A percentile compares a stretch with the other conserved stretches of the same genome.
Conservation (phyloP, 2,329 filamentous ascomycete species). For the Trichoderma atrobrunneum region DNA sequence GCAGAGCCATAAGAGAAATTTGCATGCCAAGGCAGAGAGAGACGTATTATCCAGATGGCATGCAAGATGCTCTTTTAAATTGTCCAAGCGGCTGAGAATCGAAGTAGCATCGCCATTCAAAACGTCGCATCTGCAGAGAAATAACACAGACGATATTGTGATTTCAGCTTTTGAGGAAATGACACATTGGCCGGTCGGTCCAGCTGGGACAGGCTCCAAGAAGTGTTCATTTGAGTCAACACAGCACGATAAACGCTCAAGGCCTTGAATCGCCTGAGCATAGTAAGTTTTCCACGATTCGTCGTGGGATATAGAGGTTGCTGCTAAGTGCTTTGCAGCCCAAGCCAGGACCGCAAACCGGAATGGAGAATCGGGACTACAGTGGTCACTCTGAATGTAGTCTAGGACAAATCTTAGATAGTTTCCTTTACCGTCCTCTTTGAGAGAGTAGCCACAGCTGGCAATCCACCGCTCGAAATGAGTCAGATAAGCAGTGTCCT, state of each 20-base stretch:
- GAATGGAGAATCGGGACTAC: background rate
- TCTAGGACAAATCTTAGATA: conserved; percentile 4
- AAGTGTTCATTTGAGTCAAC: background rate
- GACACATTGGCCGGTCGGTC: background rate
- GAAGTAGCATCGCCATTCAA: background rate
- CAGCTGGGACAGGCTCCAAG: background rate
- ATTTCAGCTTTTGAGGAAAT: background rate
- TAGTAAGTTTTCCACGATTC: background rate
- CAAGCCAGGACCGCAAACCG: background rate
- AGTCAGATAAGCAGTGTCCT: background rate
- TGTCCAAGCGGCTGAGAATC: background rate
- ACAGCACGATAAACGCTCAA: background rate
- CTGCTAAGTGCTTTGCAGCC: background rate
- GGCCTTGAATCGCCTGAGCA: background rate
- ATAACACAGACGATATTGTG: background rate
- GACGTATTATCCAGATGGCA: background rate
- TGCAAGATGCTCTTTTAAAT: background rate
- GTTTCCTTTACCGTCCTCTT: conserved; percentile 9
- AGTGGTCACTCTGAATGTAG: background rate
- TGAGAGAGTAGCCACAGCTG: background rate
- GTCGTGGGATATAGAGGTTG: background rate
- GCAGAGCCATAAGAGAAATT: background rate
- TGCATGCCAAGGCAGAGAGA: background rate
- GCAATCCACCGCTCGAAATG: conserved; percentile 12
- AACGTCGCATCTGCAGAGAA: background rate